phyloP scores from a whole-genome alignment of 1,284 basidiomycete species.

The Cryptococcus hybrid region DNA sequence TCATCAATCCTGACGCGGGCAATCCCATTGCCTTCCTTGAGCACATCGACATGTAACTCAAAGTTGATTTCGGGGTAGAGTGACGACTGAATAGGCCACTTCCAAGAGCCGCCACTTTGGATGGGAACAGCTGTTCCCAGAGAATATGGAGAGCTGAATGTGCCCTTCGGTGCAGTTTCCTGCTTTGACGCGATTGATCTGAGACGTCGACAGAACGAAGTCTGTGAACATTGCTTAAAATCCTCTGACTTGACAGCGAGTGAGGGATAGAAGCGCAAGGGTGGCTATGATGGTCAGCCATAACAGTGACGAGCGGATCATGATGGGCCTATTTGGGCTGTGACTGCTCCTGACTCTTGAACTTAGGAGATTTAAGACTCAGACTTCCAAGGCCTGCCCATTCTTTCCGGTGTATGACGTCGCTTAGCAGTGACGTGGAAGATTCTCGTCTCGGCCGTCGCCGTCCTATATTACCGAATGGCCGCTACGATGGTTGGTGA shows the following conservation, averaged over 20 bases:
- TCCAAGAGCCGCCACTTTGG: constrained; percentile 42
- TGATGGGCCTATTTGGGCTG: neutral
- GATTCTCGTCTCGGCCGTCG: no score
- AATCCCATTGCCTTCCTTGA: constrained; percentile 68
- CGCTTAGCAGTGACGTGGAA: no score
- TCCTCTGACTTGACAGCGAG: constrained; percentile 58
- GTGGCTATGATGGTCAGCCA: neutral
- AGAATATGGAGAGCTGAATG: constrained; percentile 82
- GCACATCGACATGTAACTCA: constrained; percentile 72
- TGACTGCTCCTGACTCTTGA: neutral
- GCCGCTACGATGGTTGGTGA: no score
- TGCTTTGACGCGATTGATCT: constrained; percentile 73
- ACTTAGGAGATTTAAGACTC: no score
- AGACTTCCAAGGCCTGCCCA: no score
- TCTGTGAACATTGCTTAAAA: constrained; percentile 87
- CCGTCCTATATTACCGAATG: no score
- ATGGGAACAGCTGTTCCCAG: constrained; percentile 59
- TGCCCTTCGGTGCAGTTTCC: constrained; percentile 53
- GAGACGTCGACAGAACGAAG: constrained; percentile 86
- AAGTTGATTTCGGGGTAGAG: constrained; percentile 82
- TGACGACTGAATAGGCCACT: constrained; percentile 68
- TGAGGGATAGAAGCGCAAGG: constrained; percentile 4
- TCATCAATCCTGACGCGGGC: constrained; percentile 85
- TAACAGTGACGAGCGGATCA: neutral
- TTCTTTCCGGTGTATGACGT: no score